phyloP scores from a whole-genome alignment of 164 flowering plant genomes.

The Malania oleifera region DNA sequence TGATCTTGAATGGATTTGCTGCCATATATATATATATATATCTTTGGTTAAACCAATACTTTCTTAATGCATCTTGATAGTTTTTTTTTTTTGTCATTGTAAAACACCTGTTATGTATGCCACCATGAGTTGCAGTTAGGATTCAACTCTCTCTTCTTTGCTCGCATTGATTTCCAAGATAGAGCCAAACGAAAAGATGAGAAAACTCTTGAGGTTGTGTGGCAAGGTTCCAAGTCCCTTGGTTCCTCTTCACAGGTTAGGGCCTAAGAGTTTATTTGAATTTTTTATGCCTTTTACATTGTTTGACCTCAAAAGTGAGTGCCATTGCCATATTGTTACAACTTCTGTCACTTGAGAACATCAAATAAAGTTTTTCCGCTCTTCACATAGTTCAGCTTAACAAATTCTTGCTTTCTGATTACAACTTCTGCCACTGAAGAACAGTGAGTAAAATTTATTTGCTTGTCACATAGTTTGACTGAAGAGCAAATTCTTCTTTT shows the following conservation, averaged over 20 bases:
- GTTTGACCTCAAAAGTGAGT: neutral
- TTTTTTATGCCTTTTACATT: constrained; percentile 3
- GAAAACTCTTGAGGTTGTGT: constrained; percentile 80
- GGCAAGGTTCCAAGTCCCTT: constrained; percentile 80
- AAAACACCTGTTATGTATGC: too few relatives aligned
- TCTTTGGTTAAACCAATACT: neutral
- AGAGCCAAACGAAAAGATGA: constrained; percentile 64
- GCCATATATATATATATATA: neutral
- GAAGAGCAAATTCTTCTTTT: too few relatives aligned
- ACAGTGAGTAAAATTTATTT: too few relatives aligned
- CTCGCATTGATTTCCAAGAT: constrained; percentile 93
- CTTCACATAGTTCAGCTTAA: too few relatives aligned
- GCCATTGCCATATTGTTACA: neutral
- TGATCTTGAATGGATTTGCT: neutral
- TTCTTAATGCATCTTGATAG: neutral
- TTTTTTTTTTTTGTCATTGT: neutral
- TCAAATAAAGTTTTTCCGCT: too few relatives aligned
- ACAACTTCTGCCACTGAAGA: too few relatives aligned
- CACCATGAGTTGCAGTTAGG: constrained; percentile 63
- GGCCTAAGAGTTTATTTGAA: neutral
- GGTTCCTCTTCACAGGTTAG: constrained; percentile 67
- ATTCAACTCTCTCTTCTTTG: constrained; percentile 75
- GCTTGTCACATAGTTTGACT: too few relatives aligned
- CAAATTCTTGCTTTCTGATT: neutral
- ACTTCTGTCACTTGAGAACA: too few relatives aligned